Conservation (phyloP, 352 stramenopile species). For the Blastocystis sp. region DNA sequence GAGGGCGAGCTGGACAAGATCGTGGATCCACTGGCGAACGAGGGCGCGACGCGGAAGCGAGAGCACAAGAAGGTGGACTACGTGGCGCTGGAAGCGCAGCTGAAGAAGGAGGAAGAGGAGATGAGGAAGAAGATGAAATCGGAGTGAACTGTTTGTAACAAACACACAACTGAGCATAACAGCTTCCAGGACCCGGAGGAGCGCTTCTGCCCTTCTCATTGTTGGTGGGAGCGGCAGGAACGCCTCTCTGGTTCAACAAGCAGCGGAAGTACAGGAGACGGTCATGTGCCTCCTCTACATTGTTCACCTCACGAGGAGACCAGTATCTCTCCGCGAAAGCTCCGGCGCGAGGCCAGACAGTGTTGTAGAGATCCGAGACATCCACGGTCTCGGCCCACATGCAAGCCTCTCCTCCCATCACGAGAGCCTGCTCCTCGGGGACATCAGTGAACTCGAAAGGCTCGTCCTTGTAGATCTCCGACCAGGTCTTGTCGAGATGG, state of each 20-base stretch:
- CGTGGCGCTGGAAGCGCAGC: slow-evolving; percentile 40
- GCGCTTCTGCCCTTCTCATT: slow-evolving; percentile 24
- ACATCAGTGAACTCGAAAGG: slow-evolving; percentile 60
- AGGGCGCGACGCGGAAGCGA: neutral
- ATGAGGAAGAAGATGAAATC: slow-evolving; percentile 49
- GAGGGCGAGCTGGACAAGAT: slow-evolving; percentile 41
- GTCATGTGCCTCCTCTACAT: slow-evolving; percentile 56
- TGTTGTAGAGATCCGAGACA: slow-evolving; percentile 46
- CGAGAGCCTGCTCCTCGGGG: slow-evolving; percentile 21
- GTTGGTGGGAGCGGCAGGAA: slow-evolving; percentile 20
- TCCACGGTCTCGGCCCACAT: slow-evolving; percentile 57
- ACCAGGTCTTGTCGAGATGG: slow-evolving; percentile 62
- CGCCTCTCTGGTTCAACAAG: slow-evolving; percentile 47
- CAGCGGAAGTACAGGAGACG: slow-evolving; percentile 38
- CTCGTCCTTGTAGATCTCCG: slow-evolving; percentile 62
- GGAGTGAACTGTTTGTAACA: slow-evolving; percentile 12
- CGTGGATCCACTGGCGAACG: slow-evolving; percentile 27
- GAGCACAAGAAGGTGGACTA: slow-evolving; percentile 42
- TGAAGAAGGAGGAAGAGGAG: slow-evolving; percentile 51
- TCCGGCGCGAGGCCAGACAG: slow-evolving; percentile 53
- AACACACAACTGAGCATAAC: slow-evolving; percentile 30
- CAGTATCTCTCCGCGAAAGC: slow-evolving; percentile 55
- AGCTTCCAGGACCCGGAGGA: slow-evolving; percentile 27
- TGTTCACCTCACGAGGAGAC: slow-evolving; percentile 36
- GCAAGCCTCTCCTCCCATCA: slow-evolving; percentile 64